phyloP scores from a whole-genome alignment of 1,139 yeast species.

The Pneumocystis oryctolagi region DNA sequence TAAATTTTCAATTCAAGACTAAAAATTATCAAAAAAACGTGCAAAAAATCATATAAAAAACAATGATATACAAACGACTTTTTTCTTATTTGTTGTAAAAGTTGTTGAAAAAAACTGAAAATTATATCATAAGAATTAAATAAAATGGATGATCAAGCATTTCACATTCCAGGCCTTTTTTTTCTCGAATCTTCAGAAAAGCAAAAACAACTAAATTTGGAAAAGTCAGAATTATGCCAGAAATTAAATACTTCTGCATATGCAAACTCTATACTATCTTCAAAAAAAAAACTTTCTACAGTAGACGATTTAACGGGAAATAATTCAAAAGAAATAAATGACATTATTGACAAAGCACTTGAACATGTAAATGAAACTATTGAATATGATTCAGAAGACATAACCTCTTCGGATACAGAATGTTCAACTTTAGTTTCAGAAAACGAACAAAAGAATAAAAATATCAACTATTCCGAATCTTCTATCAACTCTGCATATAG shows the following conservation, averaged over 20 bases:
- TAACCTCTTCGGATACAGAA: not conserved
- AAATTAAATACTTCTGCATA: not conserved
- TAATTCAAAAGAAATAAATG: not conserved
- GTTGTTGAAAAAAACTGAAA: not conserved
- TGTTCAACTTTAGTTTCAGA: not conserved
- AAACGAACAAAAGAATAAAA: not conserved
- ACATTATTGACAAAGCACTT: not conserved
- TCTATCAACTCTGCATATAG: not conserved
- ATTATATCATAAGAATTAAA: not conserved
- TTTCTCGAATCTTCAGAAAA: not conserved
- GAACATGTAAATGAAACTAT: not conserved
- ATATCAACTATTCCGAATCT: not conserved
- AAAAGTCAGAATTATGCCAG: not conserved
- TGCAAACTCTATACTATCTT: not conserved
- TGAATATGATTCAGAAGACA: not conserved
- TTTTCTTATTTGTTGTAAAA: not conserved
- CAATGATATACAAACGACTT: conserved; percentile 3
- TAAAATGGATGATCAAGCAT: not conserved
- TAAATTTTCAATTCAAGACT: too few species aligned
- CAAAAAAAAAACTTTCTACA: not conserved
- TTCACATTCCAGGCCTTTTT: not conserved
- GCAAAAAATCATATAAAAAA: conserved; percentile 12
- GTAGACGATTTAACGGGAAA: not conserved
- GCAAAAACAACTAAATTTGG: not conserved
- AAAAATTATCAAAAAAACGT: not conserved